Evolutionary conservation across 1,284 basidiomycete genomes (phyloP).

Genomic region (Melampsora larici-populina): DNA sequence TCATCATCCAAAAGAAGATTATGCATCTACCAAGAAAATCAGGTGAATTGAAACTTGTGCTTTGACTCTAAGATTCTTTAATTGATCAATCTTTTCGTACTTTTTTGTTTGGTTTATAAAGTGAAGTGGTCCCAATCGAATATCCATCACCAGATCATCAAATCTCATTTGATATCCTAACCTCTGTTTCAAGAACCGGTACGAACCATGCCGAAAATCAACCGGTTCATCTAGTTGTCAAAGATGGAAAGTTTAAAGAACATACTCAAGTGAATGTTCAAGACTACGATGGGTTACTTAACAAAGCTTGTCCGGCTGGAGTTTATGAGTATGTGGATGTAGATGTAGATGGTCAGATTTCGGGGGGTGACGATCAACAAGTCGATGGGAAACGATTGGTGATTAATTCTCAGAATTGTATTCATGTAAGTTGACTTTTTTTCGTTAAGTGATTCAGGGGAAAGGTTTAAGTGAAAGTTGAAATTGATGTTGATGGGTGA

Average conservation of each 20-base stretch:
- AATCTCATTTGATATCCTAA: constrained; percentile 89
- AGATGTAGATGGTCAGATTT: constrained; percentile 61
- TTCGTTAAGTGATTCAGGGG: too few relatives aligned
- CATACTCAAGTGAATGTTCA: constrained; percentile 76
- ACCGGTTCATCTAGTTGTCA: constrained; percentile 72
- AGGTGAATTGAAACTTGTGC: constrained; percentile 52
- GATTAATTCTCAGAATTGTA: constrained; percentile 78
- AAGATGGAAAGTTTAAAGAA: constrained; percentile 59
- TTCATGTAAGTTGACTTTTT: constrained; percentile 26
- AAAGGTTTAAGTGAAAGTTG: too few relatives aligned
- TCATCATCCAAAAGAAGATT: constrained; percentile 67
- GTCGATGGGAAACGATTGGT: constrained; percentile 81
- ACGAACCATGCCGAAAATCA: constrained; percentile 98
- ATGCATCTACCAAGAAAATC: constrained; percentile 68
- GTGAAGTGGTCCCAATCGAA: constrained; percentile 72
- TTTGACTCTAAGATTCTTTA: too few relatives aligned
- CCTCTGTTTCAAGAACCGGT: constrained; percentile 81
- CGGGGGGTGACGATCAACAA: too few relatives aligned
- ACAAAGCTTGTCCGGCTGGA: constrained; percentile 85
- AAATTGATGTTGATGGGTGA: too few relatives aligned
- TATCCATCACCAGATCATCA: constrained; percentile 89
- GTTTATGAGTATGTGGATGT: constrained; percentile 91
- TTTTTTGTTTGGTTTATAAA: constrained; percentile 45
- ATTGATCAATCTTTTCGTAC: not conserved
- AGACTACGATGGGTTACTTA: constrained; percentile 81